These are phyloP conservation scores for Corynespora cassiicola DNA, from an alignment of 2,329 filamentous ascomycete species.

Conservation along the genomic window DNA sequence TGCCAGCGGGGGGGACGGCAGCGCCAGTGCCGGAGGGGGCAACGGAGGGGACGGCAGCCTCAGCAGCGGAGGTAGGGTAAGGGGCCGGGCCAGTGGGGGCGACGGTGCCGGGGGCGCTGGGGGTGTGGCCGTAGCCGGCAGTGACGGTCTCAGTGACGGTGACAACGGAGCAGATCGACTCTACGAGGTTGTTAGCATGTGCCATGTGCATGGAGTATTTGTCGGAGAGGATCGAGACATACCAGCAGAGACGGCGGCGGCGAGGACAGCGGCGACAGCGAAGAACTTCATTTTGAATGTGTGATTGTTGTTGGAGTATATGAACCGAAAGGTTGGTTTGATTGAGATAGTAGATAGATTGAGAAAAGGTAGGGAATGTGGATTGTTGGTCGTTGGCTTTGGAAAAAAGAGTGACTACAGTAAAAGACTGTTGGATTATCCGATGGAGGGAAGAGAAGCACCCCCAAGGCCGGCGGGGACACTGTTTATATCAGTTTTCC, in stretches of 20 bases:
- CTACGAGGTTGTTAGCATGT: slow-evolving; percentile 10
- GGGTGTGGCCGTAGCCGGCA: slow-evolving; percentile 23
- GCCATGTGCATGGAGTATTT: not conserved
- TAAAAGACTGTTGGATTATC: slow-evolving; percentile 32
- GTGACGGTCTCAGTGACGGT: slow-evolving; percentile 37
- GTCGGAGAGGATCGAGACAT: slow-evolving; percentile 1
- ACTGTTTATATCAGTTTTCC: too few species aligned
- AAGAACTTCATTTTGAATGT: slow-evolving; percentile 40
- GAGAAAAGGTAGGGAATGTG: slow-evolving; percentile 19
- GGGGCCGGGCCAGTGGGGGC: slow-evolving; percentile 18
- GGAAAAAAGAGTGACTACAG: slow-evolving; percentile 38
- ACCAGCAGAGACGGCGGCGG: slow-evolving; percentile 31
- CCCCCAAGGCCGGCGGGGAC: too few species aligned
- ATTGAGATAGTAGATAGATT: slow-evolving; percentile 12
- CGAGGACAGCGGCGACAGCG: slow-evolving; percentile 30
- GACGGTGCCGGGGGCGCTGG: slow-evolving; percentile 24
- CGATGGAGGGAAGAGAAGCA: slow-evolving; percentile 8
- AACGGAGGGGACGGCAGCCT: slow-evolving; percentile 10
- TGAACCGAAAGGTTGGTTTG: slow-evolving; percentile 13
- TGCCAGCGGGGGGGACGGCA: slow-evolving; percentile 14
- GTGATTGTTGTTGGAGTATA: slow-evolving; percentile 12
- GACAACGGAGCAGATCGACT: slow-evolving; percentile 31
- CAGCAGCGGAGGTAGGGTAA: slow-evolving; percentile 8
- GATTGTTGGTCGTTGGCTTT: slow-evolving; percentile 7
- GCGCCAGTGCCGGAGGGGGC: slow-evolving; percentile 30